Evolutionary conservation across 148 eudicot genomes (phyloP).

Genomic region (Diospyros lotus): DNA sequence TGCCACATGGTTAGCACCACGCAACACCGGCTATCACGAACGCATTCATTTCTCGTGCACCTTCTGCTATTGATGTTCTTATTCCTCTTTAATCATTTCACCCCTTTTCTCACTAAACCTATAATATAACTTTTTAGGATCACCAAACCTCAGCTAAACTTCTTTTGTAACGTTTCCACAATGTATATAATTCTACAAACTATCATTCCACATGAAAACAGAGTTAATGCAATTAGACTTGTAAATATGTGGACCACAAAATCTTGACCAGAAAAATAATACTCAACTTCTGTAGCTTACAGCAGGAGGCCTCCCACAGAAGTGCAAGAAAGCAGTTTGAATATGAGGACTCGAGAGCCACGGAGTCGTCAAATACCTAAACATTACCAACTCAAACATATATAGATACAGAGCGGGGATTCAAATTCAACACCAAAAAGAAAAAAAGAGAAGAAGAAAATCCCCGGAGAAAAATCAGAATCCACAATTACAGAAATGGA

Average conservation of each 20-base stretch:
- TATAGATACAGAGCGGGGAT: neutral
- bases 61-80: neutral
- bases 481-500: too few species aligned
- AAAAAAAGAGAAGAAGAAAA: neutral
- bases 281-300: slow-evolving; percentile 65
- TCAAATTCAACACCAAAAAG: neutral
- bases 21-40: too few species aligned
- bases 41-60: neutral
- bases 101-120: too few species aligned
- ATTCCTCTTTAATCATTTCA: neutral
- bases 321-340: slow-evolving; percentile 72
- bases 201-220: neutral
- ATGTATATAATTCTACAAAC: neutral
- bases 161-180: neutral
- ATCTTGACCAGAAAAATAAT: neutral
- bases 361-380: slow-evolving; percentile 82
- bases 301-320: slow-evolving; percentile 71
- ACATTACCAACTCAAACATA: slow-evolving; percentile 4
- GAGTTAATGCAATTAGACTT: neutral
- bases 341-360: slow-evolving; percentile 97
- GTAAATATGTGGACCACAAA: neutral
- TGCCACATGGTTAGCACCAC: too few species aligned
- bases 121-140: neutral
- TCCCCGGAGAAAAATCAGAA: too few species aligned
- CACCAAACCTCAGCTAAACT: neutral